Percentiles rank a stretch among this genome's conserved stretches.
phyloP scores from a whole-genome alignment of 345 rosid genomes.

The Corchorus olitorius region DNA sequence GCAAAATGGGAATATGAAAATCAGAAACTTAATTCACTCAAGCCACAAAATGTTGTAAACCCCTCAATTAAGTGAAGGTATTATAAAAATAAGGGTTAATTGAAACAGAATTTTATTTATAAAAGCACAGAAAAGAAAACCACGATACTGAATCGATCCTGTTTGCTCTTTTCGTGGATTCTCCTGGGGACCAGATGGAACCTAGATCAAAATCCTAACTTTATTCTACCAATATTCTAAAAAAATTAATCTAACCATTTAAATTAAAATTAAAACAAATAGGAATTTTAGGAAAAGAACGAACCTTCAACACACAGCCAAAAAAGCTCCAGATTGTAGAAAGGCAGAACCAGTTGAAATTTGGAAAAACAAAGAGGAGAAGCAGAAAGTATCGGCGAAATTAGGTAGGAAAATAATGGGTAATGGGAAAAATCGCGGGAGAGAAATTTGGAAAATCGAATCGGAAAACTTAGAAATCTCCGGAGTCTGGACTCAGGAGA shows the following conservation, averaged over 20 bases:
- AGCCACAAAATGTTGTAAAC: not conserved
- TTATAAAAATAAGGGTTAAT: not conserved
- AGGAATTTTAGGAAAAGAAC: not conserved
- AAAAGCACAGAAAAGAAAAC: not conserved
- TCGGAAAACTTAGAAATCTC: not conserved
- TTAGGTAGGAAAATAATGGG: not conserved
- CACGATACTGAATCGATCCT: not conserved
- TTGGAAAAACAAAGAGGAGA: not conserved
- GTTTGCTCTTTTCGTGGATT: slow-evolving; percentile 3
- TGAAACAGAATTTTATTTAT: not conserved
- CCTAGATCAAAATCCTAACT: not conserved
- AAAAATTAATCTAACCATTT: not conserved
- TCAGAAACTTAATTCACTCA: not conserved
- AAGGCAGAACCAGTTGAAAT: not conserved
- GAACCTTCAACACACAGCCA: slow-evolving; percentile 10
- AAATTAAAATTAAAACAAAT: not conserved
- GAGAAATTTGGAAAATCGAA: not conserved
- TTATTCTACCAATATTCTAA: not conserved
- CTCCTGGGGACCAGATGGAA: slow-evolving; percentile 14
- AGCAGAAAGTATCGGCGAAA: not conserved
- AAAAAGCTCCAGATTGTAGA: not conserved
- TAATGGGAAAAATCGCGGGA: not conserved
- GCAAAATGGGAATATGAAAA: not conserved
- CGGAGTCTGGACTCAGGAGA: not conserved
- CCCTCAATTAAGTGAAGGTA: not conserved